These are phyloP conservation scores for Xylariomycetidae sp. DNA, from an alignment of 2,329 filamentous ascomycete genomes.

Conservation along the genomic window DNA sequence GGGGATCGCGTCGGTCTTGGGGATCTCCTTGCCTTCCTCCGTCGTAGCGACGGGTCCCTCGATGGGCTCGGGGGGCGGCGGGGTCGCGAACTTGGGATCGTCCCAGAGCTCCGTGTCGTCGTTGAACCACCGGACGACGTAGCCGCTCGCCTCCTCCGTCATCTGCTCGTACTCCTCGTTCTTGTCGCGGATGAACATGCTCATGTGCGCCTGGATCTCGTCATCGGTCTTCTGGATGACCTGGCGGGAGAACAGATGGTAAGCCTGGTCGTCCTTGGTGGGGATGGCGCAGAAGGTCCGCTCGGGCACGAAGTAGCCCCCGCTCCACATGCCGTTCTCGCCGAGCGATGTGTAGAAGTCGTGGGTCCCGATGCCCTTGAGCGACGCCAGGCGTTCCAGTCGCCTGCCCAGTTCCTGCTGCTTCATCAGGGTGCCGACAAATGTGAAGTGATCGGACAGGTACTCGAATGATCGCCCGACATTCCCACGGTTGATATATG, in stretches of 20 bases:
- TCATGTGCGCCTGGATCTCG: constrained; percentile 69
- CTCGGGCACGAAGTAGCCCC: constrained; percentile 57
- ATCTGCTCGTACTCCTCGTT: constrained; percentile 62
- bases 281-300: constrained; percentile 78
- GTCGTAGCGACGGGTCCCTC: constrained; percentile 30
- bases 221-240: constrained; percentile 63
- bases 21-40: constrained; percentile 25
- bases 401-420: constrained; percentile 67
- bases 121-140: constrained; percentile 54
- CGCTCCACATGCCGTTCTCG: constrained; percentile 60
- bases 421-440: constrained; percentile 74
- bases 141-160: constrained; percentile 52
- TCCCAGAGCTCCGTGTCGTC: constrained; percentile 41
- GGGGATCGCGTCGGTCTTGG: constrained; percentile 19
- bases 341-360: constrained; percentile 77
- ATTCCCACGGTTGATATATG: constrained; percentile 54
- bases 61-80: constrained; percentile 32
- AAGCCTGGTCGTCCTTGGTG: constrained; percentile 38
- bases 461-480: constrained; percentile 69
- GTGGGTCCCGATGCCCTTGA: constrained; percentile 63
- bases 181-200: constrained; percentile 57
- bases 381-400: constrained; percentile 55
- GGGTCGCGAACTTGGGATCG: constrained; percentile 41
- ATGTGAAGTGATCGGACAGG: constrained; percentile 79
- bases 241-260: constrained; percentile 42